phyloP scores from a whole-genome alignment of 2,329 filamentous ascomycete species.

The Phoma sp. region DNA sequence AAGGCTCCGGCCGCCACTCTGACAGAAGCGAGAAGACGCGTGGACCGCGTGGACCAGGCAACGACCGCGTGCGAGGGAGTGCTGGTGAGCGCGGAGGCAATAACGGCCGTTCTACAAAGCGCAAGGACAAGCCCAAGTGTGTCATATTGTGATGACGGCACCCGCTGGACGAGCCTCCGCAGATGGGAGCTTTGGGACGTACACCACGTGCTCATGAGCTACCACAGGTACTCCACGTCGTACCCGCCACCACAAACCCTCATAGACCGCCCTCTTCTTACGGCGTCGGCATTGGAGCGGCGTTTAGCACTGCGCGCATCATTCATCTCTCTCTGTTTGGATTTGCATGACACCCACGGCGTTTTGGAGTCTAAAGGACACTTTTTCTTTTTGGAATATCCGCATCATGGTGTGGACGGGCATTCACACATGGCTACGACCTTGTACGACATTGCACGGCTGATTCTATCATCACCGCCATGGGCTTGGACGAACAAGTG shows the following conservation, averaged over 20 bases:
- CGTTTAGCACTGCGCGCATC: conserved; percentile 44
- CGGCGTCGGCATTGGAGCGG: conserved; percentile 47
- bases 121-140: conserved; percentile 43
- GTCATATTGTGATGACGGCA: conserved; percentile 38
- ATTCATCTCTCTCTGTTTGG: conserved; percentile 28
- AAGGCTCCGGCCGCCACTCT: conserved; percentile 29
- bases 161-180: conserved; percentile 10
- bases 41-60: conserved; percentile 20
- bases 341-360: conserved; percentile 41
- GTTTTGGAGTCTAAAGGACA: conserved; percentile 38
- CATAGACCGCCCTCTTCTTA: conserved; percentile 39
- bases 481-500: conserved; percentile 3
- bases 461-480: conserved; percentile 19
- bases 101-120: conserved; percentile 19
- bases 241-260: conserved; percentile 33
- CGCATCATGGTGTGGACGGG: conserved; percentile 20
- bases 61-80: conserved; percentile 26
- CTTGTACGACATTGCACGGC: conserved; percentile 33
- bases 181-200: conserved; percentile 32
- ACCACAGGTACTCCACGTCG: conserved; percentile 29
- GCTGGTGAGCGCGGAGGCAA: conserved; percentile 25
- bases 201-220: conserved; percentile 35
- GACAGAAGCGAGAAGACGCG: conserved; percentile 23
- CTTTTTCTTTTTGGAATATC: conserved; percentile 16
- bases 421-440: conserved; percentile 23